phyloP scores from a whole-genome alignment of 768 basidiomycete genomes.

The Termitomyces sp. region DNA sequence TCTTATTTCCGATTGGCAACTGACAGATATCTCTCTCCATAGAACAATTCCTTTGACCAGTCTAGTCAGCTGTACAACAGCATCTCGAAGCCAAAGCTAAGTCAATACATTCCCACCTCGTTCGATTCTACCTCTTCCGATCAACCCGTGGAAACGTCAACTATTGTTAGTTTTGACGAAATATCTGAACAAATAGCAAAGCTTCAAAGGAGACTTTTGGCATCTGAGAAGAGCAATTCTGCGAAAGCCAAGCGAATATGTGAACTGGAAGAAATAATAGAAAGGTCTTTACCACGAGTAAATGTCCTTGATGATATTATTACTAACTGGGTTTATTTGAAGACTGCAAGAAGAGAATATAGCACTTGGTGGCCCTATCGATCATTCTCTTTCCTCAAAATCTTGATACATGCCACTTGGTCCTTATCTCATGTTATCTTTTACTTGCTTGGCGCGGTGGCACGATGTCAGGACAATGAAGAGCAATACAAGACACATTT shows the following conservation, averaged over 20 bases:
- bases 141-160: slow-evolving; percentile 11
- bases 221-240: slow-evolving; percentile 28
- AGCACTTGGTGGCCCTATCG: not conserved
- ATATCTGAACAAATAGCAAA: slow-evolving; percentile 25
- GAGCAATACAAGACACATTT: not conserved
- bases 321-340: not conserved
- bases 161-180: slow-evolving; percentile 7
- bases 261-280: slow-evolving; percentile 21
- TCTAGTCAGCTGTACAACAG: slow-evolving; percentile 7
- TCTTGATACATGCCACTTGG: not conserved
- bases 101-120: not conserved
- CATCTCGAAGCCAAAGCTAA: not conserved
- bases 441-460: not conserved
- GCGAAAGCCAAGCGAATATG: slow-evolving; percentile 27
- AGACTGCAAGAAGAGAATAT: slow-evolving; percentile 8
- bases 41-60: slow-evolving; percentile 10
- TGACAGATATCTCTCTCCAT: not conserved
- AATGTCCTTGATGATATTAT: not conserved
- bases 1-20: not conserved
- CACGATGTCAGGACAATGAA: not conserved
- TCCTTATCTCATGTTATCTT: not conserved
- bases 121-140: slow-evolving; percentile 16
- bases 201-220: slow-evolving; percentile 32
- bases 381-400: not conserved
- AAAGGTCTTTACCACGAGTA: slow-evolving; percentile 14